A percentile compares a stretch with the other conserved stretches of the same genome.
phyloP scores from a whole-genome alignment of 202 grass and related monocot genomes.

The Saccharum hybrid region DNA sequence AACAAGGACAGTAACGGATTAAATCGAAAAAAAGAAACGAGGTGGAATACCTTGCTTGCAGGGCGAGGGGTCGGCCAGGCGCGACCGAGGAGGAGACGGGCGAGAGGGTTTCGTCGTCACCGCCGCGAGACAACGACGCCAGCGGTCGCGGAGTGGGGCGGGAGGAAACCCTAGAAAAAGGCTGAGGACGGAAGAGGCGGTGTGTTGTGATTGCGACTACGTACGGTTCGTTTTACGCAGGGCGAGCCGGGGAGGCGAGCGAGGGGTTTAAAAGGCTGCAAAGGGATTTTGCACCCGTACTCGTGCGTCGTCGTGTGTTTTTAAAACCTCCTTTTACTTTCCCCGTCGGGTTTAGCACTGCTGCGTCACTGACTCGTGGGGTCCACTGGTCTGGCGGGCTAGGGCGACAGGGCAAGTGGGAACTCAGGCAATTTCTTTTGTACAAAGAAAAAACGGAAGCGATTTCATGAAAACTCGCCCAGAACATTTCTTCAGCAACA shows the following conservation, averaged over 20 bases:
- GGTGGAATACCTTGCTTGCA: not conserved
- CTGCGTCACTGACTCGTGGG: no score
- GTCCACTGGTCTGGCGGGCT: no score
- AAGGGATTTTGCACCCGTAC: not conserved
- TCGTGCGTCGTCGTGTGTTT: not conserved
- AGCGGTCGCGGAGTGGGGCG: not conserved
- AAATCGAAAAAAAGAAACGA: no score
- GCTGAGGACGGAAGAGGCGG: not conserved
- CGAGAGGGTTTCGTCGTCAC: not conserved
- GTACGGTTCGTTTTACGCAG: not conserved
- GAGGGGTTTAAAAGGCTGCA: constrained; percentile 27
- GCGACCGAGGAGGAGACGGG: not conserved
- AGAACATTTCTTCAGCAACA: no score
- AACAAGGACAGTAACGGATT: no score
- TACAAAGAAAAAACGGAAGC: no score
- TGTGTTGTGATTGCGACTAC: no score
- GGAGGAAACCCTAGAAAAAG: constrained; percentile 25
- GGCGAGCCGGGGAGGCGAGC: not conserved
- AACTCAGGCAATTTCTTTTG: no score
- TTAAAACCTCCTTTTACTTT: not conserved
- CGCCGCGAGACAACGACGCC: no score
- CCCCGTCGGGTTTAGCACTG: not conserved
- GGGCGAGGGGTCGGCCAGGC: not conserved
- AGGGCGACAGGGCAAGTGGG: no score
- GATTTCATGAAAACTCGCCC: no score